Evolutionary conservation across 768 basidiomycete genomes (phyloP), one percentile per base, ranked within the genome.

Genomic region (Pisolithus orientalis): DNA sequence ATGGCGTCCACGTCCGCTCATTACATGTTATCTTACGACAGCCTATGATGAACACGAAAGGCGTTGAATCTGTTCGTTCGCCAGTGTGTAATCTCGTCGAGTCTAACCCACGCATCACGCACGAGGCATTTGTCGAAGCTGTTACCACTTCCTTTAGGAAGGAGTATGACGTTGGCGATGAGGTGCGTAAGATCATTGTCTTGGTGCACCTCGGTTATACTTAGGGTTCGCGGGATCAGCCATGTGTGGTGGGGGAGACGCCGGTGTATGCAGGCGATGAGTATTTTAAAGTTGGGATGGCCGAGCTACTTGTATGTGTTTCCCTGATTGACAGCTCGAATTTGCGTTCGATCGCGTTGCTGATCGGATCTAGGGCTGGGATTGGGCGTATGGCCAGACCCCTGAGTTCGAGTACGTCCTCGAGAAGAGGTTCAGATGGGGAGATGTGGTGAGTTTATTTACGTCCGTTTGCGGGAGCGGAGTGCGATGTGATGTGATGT

Each of bases 351-450:
- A 13, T 37, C 13, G 21, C 49, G 34, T 34, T 14, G 29, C 24
- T 29, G 38, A 5, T 17, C 51, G 13, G 34, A 25, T 49, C 21
- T 59, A 94, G 94, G 84, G 78, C 32, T 97, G 96, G 96, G 79
- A 90, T 21, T 98, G 94, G 93, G 74, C 79, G 13, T 96, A 83
- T 61, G 95, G 94, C 0, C 90, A 94, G 63, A 95, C 94, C 0
- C 94, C 94, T 39, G 89, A 95, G 63, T 98, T 99, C 65, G 85
- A 82, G 6, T 88, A 90, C 61, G 73, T 72, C 3, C 43, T 80
- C 11, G 48, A 59, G 4, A 62, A 63, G 25, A 51, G 63, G n/a
- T 84, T 85, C 55, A 44, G 61, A 4, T 82, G 82, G 80, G 83
- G 80, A 9, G 61, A 67, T 31, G 66, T 76, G 27, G 82, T 82